phyloP scores from a whole-genome alignment of 768 basidiomycete species.

The Tremella mesenterica region DNA sequence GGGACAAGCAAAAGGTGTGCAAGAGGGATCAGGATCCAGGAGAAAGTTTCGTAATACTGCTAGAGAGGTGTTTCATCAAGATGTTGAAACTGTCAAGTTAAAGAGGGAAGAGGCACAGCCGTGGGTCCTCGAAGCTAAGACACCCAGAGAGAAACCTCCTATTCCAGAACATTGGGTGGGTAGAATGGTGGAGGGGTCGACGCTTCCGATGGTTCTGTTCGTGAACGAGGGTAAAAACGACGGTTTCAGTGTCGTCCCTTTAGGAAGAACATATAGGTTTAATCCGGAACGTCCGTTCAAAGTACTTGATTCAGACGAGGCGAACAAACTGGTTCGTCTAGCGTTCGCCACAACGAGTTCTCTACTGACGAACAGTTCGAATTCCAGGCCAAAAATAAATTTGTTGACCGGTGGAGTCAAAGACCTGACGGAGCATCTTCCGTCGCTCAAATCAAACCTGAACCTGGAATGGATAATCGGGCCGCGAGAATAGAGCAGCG shows the following conservation, averaged over 20 bases:
- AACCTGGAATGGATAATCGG: slow-evolving; percentile 9
- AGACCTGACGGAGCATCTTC: slow-evolving; percentile 17
- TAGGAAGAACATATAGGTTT: slow-evolving; percentile 34
- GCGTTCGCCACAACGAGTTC: not conserved
- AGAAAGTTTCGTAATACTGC: slow-evolving; percentile 15
- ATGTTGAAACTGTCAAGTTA: slow-evolving; percentile 30
- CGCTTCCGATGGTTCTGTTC: slow-evolving; percentile 29
- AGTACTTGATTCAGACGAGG: slow-evolving; percentile 29
- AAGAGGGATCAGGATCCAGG: too few species aligned
- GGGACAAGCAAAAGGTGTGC: slow-evolving; percentile 9
- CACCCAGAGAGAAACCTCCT: slow-evolving; percentile 9
- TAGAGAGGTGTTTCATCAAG: slow-evolving; percentile 34
- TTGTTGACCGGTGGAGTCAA: slow-evolving; percentile 33
- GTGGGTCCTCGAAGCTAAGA: slow-evolving; percentile 31
- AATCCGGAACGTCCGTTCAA: slow-evolving; percentile 36
- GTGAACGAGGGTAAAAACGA: slow-evolving; percentile 29
- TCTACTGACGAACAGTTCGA: slow-evolving; percentile 19
- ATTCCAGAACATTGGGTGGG: slow-evolving; percentile 36
- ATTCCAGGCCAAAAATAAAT: slow-evolving; percentile 29
- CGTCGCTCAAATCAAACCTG: not conserved
- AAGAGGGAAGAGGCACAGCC: slow-evolving; percentile 32
- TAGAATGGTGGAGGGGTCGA: slow-evolving; percentile 24
- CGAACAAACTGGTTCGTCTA: slow-evolving; percentile 27
- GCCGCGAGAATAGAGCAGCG: slow-evolving; percentile 20
- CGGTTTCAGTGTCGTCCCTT: slow-evolving; percentile 30